Percentiles rank a stretch among this genome's conserved stretches.
phyloP scores from a whole-genome alignment of 2,329 filamentous ascomycete species.

The Pseudopyricularia javanii region DNA sequence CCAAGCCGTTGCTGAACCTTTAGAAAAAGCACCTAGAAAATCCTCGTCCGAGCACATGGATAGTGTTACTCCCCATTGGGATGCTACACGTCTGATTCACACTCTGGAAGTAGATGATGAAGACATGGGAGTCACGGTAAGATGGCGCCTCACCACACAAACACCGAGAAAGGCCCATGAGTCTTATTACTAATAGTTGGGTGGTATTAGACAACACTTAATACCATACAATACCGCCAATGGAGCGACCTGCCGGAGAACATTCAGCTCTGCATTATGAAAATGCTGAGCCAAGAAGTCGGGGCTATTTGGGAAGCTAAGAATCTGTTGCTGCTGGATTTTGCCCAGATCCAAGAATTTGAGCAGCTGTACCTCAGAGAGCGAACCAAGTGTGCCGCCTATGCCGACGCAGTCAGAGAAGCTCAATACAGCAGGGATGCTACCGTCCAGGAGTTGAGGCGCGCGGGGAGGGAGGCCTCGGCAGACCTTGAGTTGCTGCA shows the following conservation, averaged over 20 bases:
- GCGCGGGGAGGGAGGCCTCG: background rate
- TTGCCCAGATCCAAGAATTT: conserved; percentile 2
- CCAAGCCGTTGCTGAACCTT: too few species aligned
- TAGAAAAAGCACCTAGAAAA: too few species aligned
- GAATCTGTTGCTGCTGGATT: conserved; percentile 2
- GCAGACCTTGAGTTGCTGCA: background rate
- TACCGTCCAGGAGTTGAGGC: background rate
- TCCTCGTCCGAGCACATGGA: too few species aligned
- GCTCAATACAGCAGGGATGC: background rate
- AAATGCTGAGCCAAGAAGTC: conserved; percentile 5
- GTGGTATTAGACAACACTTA: background rate
- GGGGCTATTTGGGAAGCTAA: background rate
- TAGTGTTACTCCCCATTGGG: too few species aligned
- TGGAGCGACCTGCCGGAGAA: conserved; percentile 3
- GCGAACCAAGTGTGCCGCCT: background rate
- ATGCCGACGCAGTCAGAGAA: background rate
- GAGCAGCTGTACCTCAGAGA: conserved; percentile 4
- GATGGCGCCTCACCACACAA: too few species aligned
- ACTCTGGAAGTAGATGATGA: too few species aligned
- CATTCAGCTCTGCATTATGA: conserved; percentile 9
- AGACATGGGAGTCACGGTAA: too few species aligned
- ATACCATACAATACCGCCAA: background rate
- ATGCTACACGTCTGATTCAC: too few species aligned
- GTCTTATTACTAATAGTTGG: background rate
- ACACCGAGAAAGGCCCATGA: too few species aligned